Percentiles rank a stretch among this genome's conserved stretches.
Evolutionary conservation across 129 eudicot genomes (phyloP).

Genomic region (Pulicaria dysenterica): DNA sequence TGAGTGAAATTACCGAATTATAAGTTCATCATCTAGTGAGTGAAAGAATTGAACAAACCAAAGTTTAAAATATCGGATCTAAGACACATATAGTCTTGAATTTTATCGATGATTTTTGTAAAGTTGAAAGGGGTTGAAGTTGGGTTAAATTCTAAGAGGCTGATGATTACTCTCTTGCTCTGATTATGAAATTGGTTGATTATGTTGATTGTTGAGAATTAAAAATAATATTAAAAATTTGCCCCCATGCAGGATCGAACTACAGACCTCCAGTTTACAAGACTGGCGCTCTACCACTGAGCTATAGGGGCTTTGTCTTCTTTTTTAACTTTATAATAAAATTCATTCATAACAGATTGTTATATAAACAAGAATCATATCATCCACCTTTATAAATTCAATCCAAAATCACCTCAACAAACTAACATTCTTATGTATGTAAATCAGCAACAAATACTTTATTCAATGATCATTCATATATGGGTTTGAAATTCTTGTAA

Average conservation of each 20-base stretch:
- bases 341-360: no score
- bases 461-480: constrained; percentile 38
- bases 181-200: not conserved
- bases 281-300: constrained; percentile 99
- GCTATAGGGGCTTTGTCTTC: constrained; percentile 74
- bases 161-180: not conserved
- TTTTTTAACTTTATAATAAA: no score
- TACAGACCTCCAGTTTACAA: constrained; percentile 99
- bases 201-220: not conserved
- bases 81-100: not conserved
- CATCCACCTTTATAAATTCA: no score
- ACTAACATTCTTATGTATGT: not conserved
- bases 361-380: no score
- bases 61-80: not conserved
- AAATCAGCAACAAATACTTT: not conserved
- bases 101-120: no score
- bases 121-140: no score
- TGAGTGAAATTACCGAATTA: no score
- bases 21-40: not conserved
- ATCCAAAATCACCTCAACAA: constrained; percentile 10
- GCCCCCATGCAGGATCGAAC: constrained; percentile 99
- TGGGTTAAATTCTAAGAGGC: not conserved
- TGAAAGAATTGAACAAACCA: not conserved
- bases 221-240: not conserved
- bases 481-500: constrained; percentile 70